Percentiles rank a stretch among this genome's conserved stretches.
These are phyloP conservation scores for Pythium oligandrum DNA, from an alignment of 352 stramenopile genomes.

Conservation along the genomic window DNA sequence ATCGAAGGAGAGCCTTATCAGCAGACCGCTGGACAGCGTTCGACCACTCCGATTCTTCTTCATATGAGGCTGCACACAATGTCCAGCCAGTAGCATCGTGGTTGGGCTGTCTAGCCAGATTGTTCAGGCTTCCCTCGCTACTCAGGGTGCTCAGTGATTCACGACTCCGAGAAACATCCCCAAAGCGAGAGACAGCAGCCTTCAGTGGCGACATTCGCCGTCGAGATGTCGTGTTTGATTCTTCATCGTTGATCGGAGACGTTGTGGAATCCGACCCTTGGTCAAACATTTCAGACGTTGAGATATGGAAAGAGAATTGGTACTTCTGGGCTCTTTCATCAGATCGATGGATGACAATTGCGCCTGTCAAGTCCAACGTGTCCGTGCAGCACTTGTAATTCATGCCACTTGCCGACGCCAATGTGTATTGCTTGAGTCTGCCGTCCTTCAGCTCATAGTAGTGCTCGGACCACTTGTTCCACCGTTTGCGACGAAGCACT, in stretches of 20 bases:
- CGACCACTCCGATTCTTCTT: conserved; percentile 64
- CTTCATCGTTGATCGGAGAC: conserved; percentile 16
- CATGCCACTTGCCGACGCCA: conserved; percentile 28
- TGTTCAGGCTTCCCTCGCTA: conserved; percentile 22
- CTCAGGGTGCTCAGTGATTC: conserved; percentile 20
- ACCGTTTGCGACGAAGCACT: conserved; percentile 60
- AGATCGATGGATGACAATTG: conserved; percentile 76
- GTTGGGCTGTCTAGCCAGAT: conserved; percentile 4
- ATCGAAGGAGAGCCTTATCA: conserved; percentile 56
- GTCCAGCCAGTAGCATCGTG: conserved; percentile 57
- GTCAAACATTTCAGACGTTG: conserved; percentile 34
- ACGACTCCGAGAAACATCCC: conserved; percentile 31
- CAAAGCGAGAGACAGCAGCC: conserved; percentile 50
- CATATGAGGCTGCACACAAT: conserved; percentile 51
- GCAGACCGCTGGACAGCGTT: conserved; percentile 62
- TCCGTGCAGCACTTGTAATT: conserved; percentile 43
- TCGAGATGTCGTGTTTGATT: conserved; percentile 7
- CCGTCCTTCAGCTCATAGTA: conserved; percentile 76
- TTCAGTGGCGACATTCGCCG: conserved; percentile 46
- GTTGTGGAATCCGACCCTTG: background rate
- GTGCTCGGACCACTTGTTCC: conserved; percentile 79
- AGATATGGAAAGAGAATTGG: conserved; percentile 80
- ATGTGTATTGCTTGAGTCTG: conserved; percentile 74
- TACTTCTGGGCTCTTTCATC: conserved; percentile 68
- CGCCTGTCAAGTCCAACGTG: conserved; percentile 62